Conservation (phyloP, 1,139 yeast genomes). For the Yamadazyma conglobata region DNA sequence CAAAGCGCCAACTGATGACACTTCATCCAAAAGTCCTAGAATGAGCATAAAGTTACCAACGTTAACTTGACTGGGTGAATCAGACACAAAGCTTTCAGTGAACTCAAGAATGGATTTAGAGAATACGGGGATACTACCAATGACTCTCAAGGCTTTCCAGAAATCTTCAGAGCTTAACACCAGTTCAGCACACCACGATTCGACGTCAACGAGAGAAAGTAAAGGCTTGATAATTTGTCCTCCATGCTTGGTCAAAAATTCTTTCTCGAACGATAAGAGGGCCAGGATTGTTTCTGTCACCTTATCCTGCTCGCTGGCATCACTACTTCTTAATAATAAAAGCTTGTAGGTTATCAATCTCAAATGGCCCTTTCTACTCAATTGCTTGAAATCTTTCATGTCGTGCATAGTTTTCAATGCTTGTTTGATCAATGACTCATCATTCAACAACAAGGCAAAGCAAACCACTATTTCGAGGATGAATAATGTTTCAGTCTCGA, state of each 20-base stretch:
- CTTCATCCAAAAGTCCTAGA: constrained; percentile 72
- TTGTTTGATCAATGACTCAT: constrained; percentile 26
- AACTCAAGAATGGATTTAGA: constrained; percentile 50
- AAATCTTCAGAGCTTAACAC: constrained; percentile 48
- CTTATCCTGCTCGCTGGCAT: constrained; percentile 10
- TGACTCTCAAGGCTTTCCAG: constrained; percentile 60
- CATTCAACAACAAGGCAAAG: constrained; percentile 43
- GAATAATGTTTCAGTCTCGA: constrained; percentile 54
- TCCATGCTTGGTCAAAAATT: constrained; percentile 44
- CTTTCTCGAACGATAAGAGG: constrained; percentile 29
- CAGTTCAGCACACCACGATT: constrained; percentile 41
- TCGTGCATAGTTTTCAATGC: constrained; percentile 22
- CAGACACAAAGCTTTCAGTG: constrained; percentile 41
- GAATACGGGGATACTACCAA: constrained; percentile 54
- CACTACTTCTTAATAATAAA: constrained; percentile 34
- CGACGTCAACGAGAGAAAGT: constrained; percentile 47
- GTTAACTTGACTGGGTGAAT: constrained; percentile 36
- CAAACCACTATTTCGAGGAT: constrained; percentile 54
- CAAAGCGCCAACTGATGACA: constrained; percentile 77
- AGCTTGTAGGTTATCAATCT: constrained; percentile 41
- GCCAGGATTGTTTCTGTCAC: constrained; percentile 14
- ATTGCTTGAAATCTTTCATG: constrained; percentile 14
- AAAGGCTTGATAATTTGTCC: constrained; percentile 52
- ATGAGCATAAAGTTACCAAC: constrained; percentile 57
- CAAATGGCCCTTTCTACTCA: constrained; percentile 29